A percentile compares a stretch with the other conserved stretches of the same genome.
Evolutionary conservation across 768 basidiomycete genomes (phyloP).

Genomic region (Gloeopeniophorella convolvens): DNA sequence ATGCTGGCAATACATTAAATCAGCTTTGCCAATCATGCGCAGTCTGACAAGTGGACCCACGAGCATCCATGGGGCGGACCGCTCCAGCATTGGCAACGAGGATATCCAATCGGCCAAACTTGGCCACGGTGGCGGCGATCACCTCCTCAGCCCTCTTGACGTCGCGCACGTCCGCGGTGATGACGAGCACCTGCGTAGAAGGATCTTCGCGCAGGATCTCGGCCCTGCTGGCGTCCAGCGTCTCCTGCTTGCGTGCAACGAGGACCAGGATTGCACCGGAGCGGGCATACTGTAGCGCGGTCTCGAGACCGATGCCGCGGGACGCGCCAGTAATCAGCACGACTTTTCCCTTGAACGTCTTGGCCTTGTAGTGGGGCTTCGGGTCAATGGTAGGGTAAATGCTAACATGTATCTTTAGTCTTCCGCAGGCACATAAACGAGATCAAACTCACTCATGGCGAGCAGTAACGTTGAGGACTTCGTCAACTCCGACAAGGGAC

Average conservation of each 20-base stretch:
- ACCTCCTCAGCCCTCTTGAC: not conserved
- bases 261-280: conserved; percentile 18
- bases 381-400: conserved; percentile 10
- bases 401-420: too few species aligned
- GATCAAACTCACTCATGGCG: not conserved
- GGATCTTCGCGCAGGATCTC: not conserved
- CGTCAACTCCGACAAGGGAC: not conserved
- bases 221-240: not conserved
- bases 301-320: conserved; percentile 19
- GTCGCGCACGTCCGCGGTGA: conserved; percentile 6
- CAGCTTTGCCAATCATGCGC: not conserved
- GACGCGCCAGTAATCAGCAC: conserved; percentile 22
- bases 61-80: not conserved
- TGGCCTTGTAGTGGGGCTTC: not conserved
- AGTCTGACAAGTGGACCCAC: not conserved
- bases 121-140: not conserved
- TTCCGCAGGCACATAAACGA: too few species aligned
- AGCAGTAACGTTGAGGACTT: conserved; percentile 1
- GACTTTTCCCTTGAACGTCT: conserved; percentile 17
- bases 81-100: conserved; percentile 9
- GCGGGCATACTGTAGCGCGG: conserved; percentile 12
- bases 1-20: not conserved
- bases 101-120: conserved; percentile 8
- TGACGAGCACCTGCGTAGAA: not conserved
- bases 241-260: conserved; percentile 4